Evolutionary conservation across 305 asterid genomes (phyloP).

Genomic region (Petunia hybrid): DNA sequence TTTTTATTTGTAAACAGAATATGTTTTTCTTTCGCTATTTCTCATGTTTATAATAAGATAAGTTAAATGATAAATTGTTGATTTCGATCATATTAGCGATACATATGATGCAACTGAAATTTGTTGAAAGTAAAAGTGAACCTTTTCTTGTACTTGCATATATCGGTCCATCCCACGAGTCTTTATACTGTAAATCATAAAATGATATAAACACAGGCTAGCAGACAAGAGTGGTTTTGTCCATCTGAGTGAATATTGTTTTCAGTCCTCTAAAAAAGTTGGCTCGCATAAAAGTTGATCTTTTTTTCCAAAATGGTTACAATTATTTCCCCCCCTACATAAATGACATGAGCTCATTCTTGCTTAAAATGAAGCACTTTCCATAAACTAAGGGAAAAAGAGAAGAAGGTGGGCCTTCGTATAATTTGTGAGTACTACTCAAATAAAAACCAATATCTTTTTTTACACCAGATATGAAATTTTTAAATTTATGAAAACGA

Average conservation of each 20-base stretch:
- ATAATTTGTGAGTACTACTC: background rate
- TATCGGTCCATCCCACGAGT: constrained; percentile 16
- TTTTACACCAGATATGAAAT: background rate
- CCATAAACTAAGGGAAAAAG: constrained; percentile 20
- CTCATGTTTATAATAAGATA: no score
- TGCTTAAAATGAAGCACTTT: constrained; percentile 7
- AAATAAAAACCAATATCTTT: background rate
- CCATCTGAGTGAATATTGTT: constrained; percentile 1
- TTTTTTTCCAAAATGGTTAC: constrained; percentile 5
- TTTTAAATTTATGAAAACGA: background rate
- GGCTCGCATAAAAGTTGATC: constrained; percentile 8
- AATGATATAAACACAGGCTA: constrained; percentile 24
- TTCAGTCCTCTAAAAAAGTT: constrained; percentile 8
- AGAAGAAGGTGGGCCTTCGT: background rate
- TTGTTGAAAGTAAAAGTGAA: background rate
- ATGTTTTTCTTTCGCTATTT: no score
- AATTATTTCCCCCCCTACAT: constrained; percentile 11
- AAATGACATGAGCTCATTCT: constrained; percentile 25
- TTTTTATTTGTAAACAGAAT: no score
- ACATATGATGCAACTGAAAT: background rate
- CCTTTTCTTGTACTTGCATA: background rate
- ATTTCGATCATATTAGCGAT: background rate
- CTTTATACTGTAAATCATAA: constrained; percentile 7
- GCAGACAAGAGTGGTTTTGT: constrained; percentile 18
- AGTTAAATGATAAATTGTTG: background rate